Percentiles rank a stretch among this genome's conserved stretches.
phyloP scores from a whole-genome alignment of 163 green algal species.

The Scenedesmus sp. region DNA sequence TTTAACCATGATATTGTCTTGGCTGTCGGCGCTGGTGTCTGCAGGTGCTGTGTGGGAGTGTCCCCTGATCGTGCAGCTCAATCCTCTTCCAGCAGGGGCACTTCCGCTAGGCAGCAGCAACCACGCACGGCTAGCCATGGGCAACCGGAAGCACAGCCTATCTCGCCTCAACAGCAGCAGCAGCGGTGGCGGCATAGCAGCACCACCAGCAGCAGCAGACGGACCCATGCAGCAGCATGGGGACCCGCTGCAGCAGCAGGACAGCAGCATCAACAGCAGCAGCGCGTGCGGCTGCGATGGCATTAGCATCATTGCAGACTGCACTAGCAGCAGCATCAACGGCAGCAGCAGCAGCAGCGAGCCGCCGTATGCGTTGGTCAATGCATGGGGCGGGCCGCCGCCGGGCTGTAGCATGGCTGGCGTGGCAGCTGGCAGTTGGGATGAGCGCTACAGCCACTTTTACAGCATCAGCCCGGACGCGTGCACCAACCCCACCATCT shows the following conservation, averaged over 20 bases:
- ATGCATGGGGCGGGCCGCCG: not conserved
- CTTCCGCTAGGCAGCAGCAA: constrained; percentile 26
- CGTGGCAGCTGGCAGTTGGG: not conserved
- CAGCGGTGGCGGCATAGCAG: not conserved
- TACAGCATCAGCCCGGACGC: constrained; percentile 88
- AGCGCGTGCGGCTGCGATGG: not conserved
- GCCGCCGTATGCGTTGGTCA: constrained; percentile 4
- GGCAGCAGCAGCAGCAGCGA: not conserved
- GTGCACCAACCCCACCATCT: constrained; percentile 91
- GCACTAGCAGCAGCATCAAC: not conserved
- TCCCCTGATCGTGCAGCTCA: constrained; percentile 77
- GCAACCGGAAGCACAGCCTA: not conserved
- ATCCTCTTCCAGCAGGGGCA: constrained; percentile 38
- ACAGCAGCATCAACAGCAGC: not conserved
- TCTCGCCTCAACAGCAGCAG: constrained; percentile 13
- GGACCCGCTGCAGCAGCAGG: not conserved
- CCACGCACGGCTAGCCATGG: constrained; percentile 4
- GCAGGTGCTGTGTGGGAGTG: constrained; percentile 85
- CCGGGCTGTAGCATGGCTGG: not conserved
- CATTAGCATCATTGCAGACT: not conserved
- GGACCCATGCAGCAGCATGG: not conserved
- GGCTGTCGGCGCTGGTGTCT: constrained; percentile 37
- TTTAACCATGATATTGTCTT: not conserved
- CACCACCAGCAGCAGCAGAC: not conserved
- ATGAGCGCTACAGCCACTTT: constrained; percentile 62